Evolutionary conservation across 1,139 yeast genomes (phyloP), one percentile per base, ranked within the genome.

Genomic region (Pichia sp.): DNA sequence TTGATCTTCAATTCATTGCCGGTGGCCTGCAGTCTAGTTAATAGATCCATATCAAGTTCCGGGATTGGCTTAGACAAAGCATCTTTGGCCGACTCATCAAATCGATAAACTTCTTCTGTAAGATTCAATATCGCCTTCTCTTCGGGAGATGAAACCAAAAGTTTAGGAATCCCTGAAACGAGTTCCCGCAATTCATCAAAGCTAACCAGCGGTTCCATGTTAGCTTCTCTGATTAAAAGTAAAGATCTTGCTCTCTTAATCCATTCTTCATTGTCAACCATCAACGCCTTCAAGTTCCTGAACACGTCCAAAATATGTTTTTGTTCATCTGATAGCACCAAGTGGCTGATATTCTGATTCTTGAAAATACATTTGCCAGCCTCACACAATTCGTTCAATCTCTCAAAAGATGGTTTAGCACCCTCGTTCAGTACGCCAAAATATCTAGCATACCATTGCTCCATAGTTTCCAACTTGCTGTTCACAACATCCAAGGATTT

Each of bases 1-100:
- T 64, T 66, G 24, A 81, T 56, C 4, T 83, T 83, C 50, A 79
- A 71, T 12, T 77, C 67, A 41, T 66, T 67, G 2, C 88, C 88
- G 23, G 74, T 27, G 22, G 55, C 32, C 20, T 30, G 32, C 3
- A 39, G 23, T 4, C 14, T 24, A 6, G 69, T 67, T 43, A 72
- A 55, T 33, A 69, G 72, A 32, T 67, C 63, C 35, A n/a, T 21
- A 15, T 69, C 61, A 31, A 73, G 77, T 29, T 56, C 40, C n/a
- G 29, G 27, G 6, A 19, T 24, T 10, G 28, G 32, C 6, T 34
- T 29, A 12, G 30, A 26, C 14, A 50, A 34, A 10, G 41, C 24
- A 10, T 38, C 26, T 8, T 22, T 36, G 5, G 75, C 74, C 11
- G 72, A 68, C 30, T 63, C 56, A 42, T 73, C 77, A 53, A 70